phyloP scores from a whole-genome alignment of 805 yeast genomes.

The Wickerhamomyces silvicola region DNA sequence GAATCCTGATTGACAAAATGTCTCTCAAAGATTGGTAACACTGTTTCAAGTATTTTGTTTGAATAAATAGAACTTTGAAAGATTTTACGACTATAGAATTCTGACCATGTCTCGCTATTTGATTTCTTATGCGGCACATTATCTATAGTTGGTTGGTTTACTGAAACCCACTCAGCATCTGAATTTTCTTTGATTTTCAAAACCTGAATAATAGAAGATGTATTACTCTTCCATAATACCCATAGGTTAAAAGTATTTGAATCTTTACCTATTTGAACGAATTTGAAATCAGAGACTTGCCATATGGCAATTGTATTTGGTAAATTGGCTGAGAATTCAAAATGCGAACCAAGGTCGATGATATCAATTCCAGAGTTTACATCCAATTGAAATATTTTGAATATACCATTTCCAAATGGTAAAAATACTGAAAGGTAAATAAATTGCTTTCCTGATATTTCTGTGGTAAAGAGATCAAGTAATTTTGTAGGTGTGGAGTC shows the following conservation, averaged over 20 bases:
- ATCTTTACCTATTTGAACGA: conserved; percentile 14
- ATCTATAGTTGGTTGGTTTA: conserved; percentile 5
- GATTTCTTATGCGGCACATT: conserved; percentile 18
- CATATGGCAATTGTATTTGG: conserved; percentile 36
- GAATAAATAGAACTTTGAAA: conserved; percentile 47
- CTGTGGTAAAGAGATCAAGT: conserved; percentile 14
- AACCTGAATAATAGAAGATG: conserved; percentile 39
- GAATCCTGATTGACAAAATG: conserved; percentile 31
- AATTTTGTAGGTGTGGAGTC: conserved; percentile 26
- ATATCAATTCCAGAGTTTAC: conserved; percentile 15
- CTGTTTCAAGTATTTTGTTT: conserved; percentile 41
- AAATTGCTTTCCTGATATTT: conserved; percentile 2
- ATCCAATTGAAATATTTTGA: conserved; percentile 32
- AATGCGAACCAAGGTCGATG: conserved; percentile 21
- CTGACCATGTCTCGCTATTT: conserved; percentile 27
- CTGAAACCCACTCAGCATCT: conserved; percentile 17
- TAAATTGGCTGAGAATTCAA: conserved; percentile 22
- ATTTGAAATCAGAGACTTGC: conserved; percentile 41
- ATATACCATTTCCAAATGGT: conserved; percentile 38
- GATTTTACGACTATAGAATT: conserved; percentile 38
- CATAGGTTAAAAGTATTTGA: conserved; percentile 26
- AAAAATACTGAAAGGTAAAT: conserved; percentile 29
- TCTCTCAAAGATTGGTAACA: conserved; percentile 42
- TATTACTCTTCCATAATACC: conserved; percentile 60
- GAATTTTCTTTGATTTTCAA: conserved; percentile 24